Conservation (phyloP, 2,329 filamentous ascomycete species). For the Simplicillium aogashimaense region DNA sequence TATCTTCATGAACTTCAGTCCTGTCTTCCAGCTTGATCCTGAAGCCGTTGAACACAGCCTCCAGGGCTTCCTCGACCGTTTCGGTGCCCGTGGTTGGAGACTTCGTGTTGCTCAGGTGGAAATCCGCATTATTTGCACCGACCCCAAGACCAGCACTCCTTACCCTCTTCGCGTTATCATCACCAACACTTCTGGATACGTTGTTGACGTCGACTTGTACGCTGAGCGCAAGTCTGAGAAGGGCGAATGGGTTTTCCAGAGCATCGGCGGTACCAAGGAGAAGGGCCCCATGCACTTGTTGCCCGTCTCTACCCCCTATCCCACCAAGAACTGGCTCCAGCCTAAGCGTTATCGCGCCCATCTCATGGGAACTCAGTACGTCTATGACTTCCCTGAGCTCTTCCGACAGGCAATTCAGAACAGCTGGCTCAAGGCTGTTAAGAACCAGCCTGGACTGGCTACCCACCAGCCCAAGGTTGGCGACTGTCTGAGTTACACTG, state of each 20-base stretch:
- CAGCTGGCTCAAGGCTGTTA: slow-evolving; percentile 71
- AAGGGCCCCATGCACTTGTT: slow-evolving; percentile 92
- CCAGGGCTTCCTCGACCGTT: slow-evolving; percentile 91
- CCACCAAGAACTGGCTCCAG: slow-evolving; percentile 97
- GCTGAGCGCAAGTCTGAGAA: slow-evolving; percentile 97
- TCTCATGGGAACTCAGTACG: slow-evolving; percentile 97
- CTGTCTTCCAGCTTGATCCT: slow-evolving; percentile 86
- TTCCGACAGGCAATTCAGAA: slow-evolving; percentile 98
- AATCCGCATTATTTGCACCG: slow-evolving; percentile 96
- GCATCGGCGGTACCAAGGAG: slow-evolving; percentile 89
- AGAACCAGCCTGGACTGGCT: slow-evolving; percentile 62
- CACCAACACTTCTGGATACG: slow-evolving; percentile 95
- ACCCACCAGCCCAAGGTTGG: slow-evolving; percentile 76
- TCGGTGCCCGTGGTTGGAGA: slow-evolving; percentile 89
- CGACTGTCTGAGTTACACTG: slow-evolving; percentile 87
- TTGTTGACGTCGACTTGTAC: slow-evolving; percentile 96
- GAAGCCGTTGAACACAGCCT: slow-evolving; percentile 86
- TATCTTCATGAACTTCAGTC: slow-evolving; percentile 99
- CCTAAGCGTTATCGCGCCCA: slow-evolving; percentile 99
- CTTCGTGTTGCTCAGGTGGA: slow-evolving; percentile 94
- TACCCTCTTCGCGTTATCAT: slow-evolving; percentile 94
- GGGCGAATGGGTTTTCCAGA: slow-evolving; percentile 97
- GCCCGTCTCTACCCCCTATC: slow-evolving; percentile 83
- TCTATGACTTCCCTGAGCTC: slow-evolving; percentile 98
- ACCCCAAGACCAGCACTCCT: slow-evolving; percentile 70